Conservation (phyloP, 305 asterid species). For the Plantago coronopus region DNA sequence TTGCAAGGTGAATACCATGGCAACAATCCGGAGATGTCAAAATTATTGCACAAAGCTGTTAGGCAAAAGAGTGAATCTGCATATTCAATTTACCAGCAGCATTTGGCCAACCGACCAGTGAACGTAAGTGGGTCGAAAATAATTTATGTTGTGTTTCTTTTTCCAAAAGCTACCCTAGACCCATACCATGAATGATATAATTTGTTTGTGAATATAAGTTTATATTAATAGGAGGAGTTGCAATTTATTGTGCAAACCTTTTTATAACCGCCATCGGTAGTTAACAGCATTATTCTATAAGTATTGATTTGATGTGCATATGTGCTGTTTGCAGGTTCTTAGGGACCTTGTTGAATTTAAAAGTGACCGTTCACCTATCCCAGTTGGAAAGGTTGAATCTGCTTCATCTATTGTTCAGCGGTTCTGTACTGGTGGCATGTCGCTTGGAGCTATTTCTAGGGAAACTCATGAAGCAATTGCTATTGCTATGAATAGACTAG, state of each 20-base stretch:
- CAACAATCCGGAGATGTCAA: conserved; percentile 99
- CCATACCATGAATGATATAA: conserved; percentile 1
- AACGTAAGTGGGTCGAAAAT: conserved; percentile 59
- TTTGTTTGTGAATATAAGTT: conserved; percentile 3
- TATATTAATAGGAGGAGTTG: not conserved
- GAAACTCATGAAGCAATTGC: conserved; percentile 99
- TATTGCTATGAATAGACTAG: conserved; percentile 95
- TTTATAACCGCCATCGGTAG: not conserved
- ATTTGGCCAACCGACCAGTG: conserved; percentile 93
- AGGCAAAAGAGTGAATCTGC: conserved; percentile 89
- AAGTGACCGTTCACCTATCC: conserved; percentile 84
- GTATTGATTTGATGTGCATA: conserved; percentile 13
- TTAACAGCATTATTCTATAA: conserved; percentile 1
- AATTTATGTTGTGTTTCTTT: not conserved
- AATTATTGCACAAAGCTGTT: conserved; percentile 98
- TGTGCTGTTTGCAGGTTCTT: conserved; percentile 64
- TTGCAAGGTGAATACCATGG: conserved; percentile 93
- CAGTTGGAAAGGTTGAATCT: conserved; percentile 93
- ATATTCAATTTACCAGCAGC: conserved; percentile 89
- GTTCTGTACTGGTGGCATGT: conserved; percentile 99
- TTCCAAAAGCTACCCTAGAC: conserved; percentile 10
- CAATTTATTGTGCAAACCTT: not conserved
- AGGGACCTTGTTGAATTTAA: conserved; percentile 90
- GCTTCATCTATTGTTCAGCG: conserved; percentile 89
- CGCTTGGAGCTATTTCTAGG: conserved; percentile 98